Percentiles rank a stretch among this genome's conserved stretches.
These are phyloP conservation scores for Leccinum rimulosum DNA, from an alignment of 768 basidiomycete genomes.

Conservation along the genomic window DNA sequence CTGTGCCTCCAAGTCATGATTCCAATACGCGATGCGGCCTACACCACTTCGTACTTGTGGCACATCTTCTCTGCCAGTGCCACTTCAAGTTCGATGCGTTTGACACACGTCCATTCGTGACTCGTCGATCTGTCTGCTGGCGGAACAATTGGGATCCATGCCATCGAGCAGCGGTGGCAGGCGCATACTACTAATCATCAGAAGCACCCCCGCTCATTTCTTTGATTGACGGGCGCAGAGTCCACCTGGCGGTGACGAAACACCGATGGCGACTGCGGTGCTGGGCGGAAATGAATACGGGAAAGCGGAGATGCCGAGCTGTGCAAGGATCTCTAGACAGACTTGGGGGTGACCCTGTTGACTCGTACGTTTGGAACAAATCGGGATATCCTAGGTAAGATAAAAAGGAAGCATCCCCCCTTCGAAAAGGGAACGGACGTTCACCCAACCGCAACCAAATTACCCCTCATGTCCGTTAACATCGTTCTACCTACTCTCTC, in stretches of 20 bases:
- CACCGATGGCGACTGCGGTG: neutral
- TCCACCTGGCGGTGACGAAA: neutral
- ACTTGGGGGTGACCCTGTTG: neutral
- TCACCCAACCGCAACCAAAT: neutral
- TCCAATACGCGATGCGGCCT: neutral
- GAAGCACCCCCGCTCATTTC: neutral
- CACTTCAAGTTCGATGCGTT: neutral
- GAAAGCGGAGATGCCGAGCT: slow-evolving; percentile 9
- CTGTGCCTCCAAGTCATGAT: neutral
- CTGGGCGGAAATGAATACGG: neutral
- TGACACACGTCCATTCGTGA: neutral
- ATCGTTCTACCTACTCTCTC: slow-evolving; percentile 42
- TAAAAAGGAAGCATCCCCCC: slow-evolving; percentile 12
- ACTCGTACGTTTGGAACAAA: neutral
- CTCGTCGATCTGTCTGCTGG: neutral
- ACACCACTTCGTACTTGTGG: neutral
- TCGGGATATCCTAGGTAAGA: neutral
- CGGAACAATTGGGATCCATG: neutral
- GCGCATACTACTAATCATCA: neutral
- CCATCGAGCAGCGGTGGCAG: neutral
- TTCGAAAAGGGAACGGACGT: neutral
- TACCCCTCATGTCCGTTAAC: slow-evolving; percentile 22
- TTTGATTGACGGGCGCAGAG: neutral
- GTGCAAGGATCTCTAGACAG: neutral
- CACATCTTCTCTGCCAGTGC: neutral